These are phyloP conservation scores for Hymenotorrendiella dingleyae DNA, from an alignment of 2,329 filamentous ascomycete species.

Conservation along the genomic window DNA sequence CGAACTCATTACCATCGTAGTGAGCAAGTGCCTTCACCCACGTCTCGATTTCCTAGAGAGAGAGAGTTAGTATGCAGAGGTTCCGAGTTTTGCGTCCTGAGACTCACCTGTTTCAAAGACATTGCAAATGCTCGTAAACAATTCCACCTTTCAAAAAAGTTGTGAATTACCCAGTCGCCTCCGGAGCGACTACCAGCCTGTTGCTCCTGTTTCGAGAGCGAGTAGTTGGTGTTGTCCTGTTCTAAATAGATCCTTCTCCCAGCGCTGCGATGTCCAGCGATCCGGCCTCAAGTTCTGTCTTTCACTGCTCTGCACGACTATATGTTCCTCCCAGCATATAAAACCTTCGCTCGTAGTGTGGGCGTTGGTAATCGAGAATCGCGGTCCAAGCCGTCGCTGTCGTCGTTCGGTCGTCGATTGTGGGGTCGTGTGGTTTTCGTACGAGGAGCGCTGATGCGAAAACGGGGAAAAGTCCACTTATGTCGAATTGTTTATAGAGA, in stretches of 20 bases:
- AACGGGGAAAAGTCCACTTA: constrained; percentile 2
- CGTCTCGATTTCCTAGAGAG: constrained; percentile 83
- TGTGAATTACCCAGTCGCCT: constrained; percentile 24
- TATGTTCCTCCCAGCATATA: too few relatives aligned
- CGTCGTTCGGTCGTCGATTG: too few relatives aligned
- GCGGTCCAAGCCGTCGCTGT: not conserved
- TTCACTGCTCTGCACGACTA: too few relatives aligned
- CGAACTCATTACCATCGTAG: constrained; percentile 98
- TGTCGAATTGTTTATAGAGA: constrained; percentile 3
- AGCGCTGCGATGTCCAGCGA: constrained; percentile 8
- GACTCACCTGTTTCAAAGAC: constrained; percentile 38
- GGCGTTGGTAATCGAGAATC: constrained; percentile 3
- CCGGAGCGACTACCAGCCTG: constrained; percentile 22
- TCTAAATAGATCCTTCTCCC: not conserved
- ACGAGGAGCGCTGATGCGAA: too few relatives aligned
- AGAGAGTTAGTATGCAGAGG: constrained; percentile 7
- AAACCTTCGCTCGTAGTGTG: too few relatives aligned
- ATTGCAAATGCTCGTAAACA: constrained; percentile 23
- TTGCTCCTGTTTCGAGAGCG: constrained; percentile 11
- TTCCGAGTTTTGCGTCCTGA: constrained; percentile 4
- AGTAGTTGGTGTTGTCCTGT: constrained; percentile 5
- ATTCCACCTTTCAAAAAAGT: constrained; percentile 7
- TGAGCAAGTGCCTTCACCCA: constrained; percentile 88
- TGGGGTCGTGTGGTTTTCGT: not conserved
- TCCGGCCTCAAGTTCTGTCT: constrained; percentile 3